A percentile compares a stretch with the other conserved stretches of the same genome.
Conservation (phyloP, 2,329 filamentous ascomycete species). For the Bretziella fagacearum region DNA sequence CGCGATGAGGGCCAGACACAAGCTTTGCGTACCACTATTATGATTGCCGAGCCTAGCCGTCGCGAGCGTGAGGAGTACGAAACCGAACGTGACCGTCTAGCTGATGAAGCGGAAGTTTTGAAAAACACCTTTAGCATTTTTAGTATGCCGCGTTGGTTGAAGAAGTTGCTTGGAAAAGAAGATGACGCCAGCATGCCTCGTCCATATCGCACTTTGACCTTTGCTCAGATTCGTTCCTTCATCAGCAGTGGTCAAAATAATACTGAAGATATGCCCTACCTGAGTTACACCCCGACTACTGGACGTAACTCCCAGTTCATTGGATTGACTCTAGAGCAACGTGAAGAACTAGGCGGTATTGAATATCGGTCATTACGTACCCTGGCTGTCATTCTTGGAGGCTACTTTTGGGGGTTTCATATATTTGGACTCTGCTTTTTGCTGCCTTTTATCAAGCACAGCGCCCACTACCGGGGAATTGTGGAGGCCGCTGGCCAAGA, state of each 20-base stretch:
- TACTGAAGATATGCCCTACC: constrained; percentile 53
- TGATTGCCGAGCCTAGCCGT: constrained; percentile 45
- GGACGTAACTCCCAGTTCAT: constrained; percentile 87
- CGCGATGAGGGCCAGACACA: constrained; percentile 4
- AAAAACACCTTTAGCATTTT: constrained; percentile 18
- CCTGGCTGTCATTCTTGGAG: constrained; percentile 57
- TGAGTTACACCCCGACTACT: constrained; percentile 85
- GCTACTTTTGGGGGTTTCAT: constrained; percentile 74
- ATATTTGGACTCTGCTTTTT: constrained; percentile 57
- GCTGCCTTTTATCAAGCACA: constrained; percentile 62
- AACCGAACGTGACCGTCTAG: constrained; percentile 16
- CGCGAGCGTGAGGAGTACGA: constrained; percentile 16
- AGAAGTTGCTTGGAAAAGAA: constrained; percentile 5
- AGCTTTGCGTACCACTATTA: constrained; percentile 19
- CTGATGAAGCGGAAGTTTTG: constrained; percentile 23
- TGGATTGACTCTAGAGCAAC: constrained; percentile 72
- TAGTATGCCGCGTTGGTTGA: constrained; percentile 12
- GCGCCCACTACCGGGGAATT: constrained; percentile 32
- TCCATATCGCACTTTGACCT: constrained; percentile 6
- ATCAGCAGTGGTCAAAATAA: constrained; percentile 10
- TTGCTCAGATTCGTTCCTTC: constrained; percentile 10
- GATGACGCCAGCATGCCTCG: constrained; percentile 7
- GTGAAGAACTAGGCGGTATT: constrained; percentile 88
- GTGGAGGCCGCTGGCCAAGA: constrained; percentile 27
- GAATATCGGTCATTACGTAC: constrained; percentile 89